Evolutionary conservation across 441 rosid genomes (phyloP).

Genomic region (Erodium texanum): DNA sequence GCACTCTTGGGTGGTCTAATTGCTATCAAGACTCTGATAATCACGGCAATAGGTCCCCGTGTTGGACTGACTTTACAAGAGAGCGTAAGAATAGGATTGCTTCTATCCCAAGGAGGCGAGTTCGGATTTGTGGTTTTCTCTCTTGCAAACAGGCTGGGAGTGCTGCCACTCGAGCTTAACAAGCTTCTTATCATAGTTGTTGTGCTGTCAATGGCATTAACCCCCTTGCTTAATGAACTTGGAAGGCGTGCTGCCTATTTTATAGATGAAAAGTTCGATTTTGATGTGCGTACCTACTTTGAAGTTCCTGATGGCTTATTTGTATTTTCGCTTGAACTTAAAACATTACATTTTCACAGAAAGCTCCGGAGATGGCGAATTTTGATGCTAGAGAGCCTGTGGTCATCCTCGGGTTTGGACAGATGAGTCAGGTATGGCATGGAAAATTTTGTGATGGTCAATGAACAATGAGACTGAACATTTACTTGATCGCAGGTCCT

Average conservation of each 20-base stretch:
- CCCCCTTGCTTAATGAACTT: conserved; percentile 78
- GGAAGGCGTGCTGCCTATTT: conserved; percentile 82
- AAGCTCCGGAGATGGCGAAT: conserved; percentile 40
- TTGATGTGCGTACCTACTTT: conserved; percentile 33
- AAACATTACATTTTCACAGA: conserved; percentile 33
- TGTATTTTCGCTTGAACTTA: conserved; percentile 10
- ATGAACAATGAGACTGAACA: conserved; percentile 1
- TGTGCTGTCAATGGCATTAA: conserved; percentile 94
- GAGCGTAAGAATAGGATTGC: conserved; percentile 83
- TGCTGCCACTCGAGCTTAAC: conserved; percentile 97
- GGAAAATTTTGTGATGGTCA: conserved; percentile 4
- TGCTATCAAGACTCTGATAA: conserved; percentile 77
- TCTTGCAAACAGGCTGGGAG: conserved; percentile 96
- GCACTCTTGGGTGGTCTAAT: conserved; percentile 85
- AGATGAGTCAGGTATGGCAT: conserved; percentile 80
- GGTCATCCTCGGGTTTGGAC: conserved; percentile 87
- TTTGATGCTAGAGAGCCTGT: conserved; percentile 72
- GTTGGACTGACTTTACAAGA: conserved; percentile 84
- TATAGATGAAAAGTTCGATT: conserved; percentile 46
- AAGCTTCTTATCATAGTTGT: conserved; percentile 93
- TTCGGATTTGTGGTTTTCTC: conserved; percentile 93
- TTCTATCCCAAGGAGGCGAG: conserved; percentile 96
- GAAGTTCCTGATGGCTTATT: neutral
- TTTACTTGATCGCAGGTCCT: conserved; percentile 44
- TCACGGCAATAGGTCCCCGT: conserved; percentile 83